Percentiles rank a stretch among this genome's conserved stretches.
phyloP scores from a whole-genome alignment of 2,329 filamentous ascomycete genomes.

The Pseudocercospora vitis region DNA sequence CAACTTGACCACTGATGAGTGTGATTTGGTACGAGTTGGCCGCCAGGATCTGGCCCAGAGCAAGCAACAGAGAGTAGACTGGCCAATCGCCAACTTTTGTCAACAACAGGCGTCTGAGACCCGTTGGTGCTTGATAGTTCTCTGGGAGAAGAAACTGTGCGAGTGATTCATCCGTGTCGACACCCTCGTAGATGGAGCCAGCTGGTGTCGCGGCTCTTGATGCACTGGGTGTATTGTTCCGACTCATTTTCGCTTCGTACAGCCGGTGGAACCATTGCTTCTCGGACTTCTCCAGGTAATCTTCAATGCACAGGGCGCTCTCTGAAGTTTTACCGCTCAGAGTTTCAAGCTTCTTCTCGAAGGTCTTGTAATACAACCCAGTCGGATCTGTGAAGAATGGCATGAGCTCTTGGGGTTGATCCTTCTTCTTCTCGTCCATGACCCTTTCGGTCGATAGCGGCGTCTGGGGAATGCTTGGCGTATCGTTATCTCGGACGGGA shows the following conservation, averaged over 20 bases:
- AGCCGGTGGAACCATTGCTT: conserved; percentile 66
- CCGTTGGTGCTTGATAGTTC: conserved; percentile 58
- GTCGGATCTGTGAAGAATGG: conserved; percentile 67
- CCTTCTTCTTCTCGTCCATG: conserved; percentile 61
- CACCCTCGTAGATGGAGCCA: conserved; percentile 45
- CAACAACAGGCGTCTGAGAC: conserved; percentile 56
- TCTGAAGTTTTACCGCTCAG: conserved; percentile 60
- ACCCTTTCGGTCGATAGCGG: conserved; percentile 57
- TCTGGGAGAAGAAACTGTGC: conserved; percentile 58
- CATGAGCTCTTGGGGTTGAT: conserved; percentile 65
- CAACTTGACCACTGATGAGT: conserved; percentile 63
- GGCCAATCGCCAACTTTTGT: conserved; percentile 64
- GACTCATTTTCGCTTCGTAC: conserved; percentile 59
- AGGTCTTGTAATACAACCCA: conserved; percentile 60
- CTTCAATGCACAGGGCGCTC: conserved; percentile 62
- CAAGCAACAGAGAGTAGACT: conserved; percentile 61
- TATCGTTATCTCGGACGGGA: conserved; percentile 27
- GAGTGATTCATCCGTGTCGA: conserved; percentile 41
- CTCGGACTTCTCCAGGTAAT: conserved; percentile 64
- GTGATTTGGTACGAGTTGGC: conserved; percentile 69
- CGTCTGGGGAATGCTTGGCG: conserved; percentile 30
- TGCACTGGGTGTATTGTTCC: conserved; percentile 40
- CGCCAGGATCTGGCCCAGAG: conserved; percentile 63
- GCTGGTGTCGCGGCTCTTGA: conserved; percentile 38
- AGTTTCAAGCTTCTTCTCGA: conserved; percentile 57